These are phyloP conservation scores for Pleurotus salmoneostramineus DNA, from an alignment of 768 basidiomycete genomes.

Conservation along the genomic window DNA sequence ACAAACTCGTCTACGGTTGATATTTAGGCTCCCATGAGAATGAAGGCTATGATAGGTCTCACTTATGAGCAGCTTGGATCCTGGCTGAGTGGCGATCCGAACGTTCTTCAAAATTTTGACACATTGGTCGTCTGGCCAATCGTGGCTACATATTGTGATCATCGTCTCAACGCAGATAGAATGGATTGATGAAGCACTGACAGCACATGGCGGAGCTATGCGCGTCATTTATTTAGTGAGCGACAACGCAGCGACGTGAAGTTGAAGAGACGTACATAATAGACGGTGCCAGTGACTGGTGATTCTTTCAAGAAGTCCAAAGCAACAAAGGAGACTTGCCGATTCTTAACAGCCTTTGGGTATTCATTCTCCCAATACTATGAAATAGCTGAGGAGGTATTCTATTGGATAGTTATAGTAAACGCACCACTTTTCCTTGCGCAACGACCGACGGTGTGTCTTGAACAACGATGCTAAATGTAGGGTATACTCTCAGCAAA, in stretches of 20 bases:
- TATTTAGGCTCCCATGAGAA: neutral
- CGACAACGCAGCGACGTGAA: neutral
- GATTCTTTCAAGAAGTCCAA: conserved; percentile 21
- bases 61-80: conserved; percentile 26
- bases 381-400: neutral
- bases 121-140: conserved; percentile 26
- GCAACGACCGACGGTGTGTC: conserved; percentile 27
- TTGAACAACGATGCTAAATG: conserved; percentile 32
- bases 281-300: conserved; percentile 16
- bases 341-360: conserved; percentile 1
- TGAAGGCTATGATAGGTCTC: neutral
- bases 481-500: conserved; percentile 27
- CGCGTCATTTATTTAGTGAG: too few species aligned
- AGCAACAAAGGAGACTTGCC: conserved; percentile 14
- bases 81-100: conserved; percentile 22
- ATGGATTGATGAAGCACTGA: neutral
- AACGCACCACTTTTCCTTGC: conserved; percentile 21
- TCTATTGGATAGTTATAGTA: neutral
- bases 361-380: neutral
- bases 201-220: conserved; percentile 12
- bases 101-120: conserved; percentile 23
- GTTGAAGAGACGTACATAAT: conserved; percentile 17
- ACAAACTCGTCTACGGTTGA: too few species aligned
- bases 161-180: neutral
- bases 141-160: conserved; percentile 17